Evolutionary conservation across 805 yeast genomes (phyloP), one percentile per base, ranked within the genome.

Genomic region (Jamesozyma piceae): DNA sequence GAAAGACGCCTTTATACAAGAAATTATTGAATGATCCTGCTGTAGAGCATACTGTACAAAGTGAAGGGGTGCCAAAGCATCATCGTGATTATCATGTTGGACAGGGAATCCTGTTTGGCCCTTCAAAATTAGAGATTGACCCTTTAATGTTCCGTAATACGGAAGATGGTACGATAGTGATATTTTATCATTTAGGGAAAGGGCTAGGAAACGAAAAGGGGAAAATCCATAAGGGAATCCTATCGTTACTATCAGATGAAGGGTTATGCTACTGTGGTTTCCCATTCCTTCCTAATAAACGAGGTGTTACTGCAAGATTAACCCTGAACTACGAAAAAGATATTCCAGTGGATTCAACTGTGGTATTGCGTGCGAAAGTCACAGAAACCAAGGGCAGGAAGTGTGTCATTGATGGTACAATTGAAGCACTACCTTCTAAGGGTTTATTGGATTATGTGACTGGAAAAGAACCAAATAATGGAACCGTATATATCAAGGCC

Each of bases 241-340:
- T 85, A 4, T 73, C 94, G 2, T 79, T 95, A 2, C 60, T 90
- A 13, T 49, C 90, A 41, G 97, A 90, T 62, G 97, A 89, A 58
- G 81, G 82, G 0, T 65, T 90, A 24, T 86, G 95, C 54, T 71
- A 78, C 35, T 83, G 95, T 54, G 97, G 96, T 14, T 90, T 88
- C 58, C 78, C 86, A 3, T 65, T 73, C 22, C 67, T 90, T 11
- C 97, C 97, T 1, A 77, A 79, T 44, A 74, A 78, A 43, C 71
- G 82, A 39, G 98, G 97, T 13, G 95, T 92, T 20, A 90, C 98
- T 0, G 98, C 95, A 0, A 73, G 71, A 39, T 66, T 90, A 35
- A 63, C 73, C 2, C 68, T 90, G 8, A 69, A 82, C 41, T 90
- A 86, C 61, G 31, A 52, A 9, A 46, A 57, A n/a, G 71, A 72